These are phyloP conservation scores for Diutina siamensis DNA, from an alignment of 1,139 yeast species.

Conservation along the genomic window DNA sequence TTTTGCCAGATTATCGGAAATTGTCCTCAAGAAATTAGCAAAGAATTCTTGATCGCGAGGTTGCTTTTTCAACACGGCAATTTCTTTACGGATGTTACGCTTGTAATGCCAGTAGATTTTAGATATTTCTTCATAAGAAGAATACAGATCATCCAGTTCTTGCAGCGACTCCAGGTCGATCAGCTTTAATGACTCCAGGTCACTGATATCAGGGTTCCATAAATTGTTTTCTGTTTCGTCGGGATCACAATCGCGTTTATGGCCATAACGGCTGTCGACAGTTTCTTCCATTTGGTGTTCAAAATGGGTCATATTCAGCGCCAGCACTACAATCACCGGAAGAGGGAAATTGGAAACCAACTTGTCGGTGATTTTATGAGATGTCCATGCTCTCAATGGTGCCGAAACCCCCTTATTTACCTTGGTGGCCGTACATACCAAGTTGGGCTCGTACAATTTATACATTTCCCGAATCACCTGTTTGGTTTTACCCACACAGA, in stretches of 20 bases:
- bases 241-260: not conserved
- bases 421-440: conserved; percentile 53
- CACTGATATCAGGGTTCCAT: conserved; percentile 10
- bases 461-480: conserved; percentile 50
- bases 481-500: conserved; percentile 48
- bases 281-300: conserved; percentile 13
- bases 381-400: conserved; percentile 49
- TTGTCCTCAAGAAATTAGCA: conserved; percentile 18
- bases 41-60: conserved; percentile 21
- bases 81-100: conserved; percentile 14
- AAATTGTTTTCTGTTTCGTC: not conserved
- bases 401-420: conserved; percentile 31
- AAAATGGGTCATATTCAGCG: conserved; percentile 41
- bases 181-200: conserved; percentile 15
- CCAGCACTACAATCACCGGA: conserved; percentile 63
- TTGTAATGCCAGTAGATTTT: conserved; percentile 22
- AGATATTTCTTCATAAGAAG: conserved; percentile 30
- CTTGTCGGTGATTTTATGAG: conserved; percentile 51
- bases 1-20: conserved; percentile 28
- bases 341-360: conserved; percentile 51
- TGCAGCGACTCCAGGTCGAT: conserved; percentile 12
- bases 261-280: conserved; percentile 1
- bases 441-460: conserved; percentile 50
- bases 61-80: conserved; percentile 11
- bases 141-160: conserved; percentile 22